A percentile compares a stretch with the other conserved stretches of the same genome.
phyloP scores from a whole-genome alignment of 2,329 filamentous ascomycete species.

The Colletotrichum spinosum region DNA sequence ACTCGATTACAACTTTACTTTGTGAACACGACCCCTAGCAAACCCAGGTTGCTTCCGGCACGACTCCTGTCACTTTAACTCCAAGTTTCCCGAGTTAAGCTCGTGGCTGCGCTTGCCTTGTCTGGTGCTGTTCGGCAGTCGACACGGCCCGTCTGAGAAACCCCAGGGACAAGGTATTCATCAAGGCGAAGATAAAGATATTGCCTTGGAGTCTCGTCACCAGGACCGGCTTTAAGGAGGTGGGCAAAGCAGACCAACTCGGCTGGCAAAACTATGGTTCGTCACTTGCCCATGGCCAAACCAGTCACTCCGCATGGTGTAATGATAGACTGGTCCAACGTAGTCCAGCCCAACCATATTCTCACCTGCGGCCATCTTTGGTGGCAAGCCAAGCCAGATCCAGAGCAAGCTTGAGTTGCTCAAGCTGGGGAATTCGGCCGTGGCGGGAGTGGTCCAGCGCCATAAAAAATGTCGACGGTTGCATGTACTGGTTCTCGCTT shows the following conservation, averaged over 20 bases:
- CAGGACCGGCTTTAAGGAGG: constrained; percentile 15
- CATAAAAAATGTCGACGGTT: constrained; percentile 7
- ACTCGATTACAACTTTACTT: neutral
- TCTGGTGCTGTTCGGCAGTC: neutral
- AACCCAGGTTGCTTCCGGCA: constrained; percentile 20
- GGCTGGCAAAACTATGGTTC: neutral
- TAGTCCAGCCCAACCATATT: constrained; percentile 20
- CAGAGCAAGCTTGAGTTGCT: neutral
- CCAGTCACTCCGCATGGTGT: neutral
- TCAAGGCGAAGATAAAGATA: neutral
- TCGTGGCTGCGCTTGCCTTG: constrained; percentile 12
- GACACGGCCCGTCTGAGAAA: constrained; percentile 11
- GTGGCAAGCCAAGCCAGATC: constrained; percentile 1
- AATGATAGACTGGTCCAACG: neutral
- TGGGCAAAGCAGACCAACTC: constrained; percentile 12
- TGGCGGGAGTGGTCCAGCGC: neutral
- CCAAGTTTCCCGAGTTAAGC: neutral
- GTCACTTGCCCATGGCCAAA: neutral
- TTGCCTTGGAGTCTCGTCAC: constrained; percentile 18
- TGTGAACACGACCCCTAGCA: constrained; percentile 11
- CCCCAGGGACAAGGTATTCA: neutral
- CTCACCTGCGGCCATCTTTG: neutral
- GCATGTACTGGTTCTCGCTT: neutral
- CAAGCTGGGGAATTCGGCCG: constrained; percentile 2
- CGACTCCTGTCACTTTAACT: constrained; percentile 2